Evolutionary conservation across 192 early-diverging fungal species (phyloP).

Genomic region (Coemansia sp.): DNA sequence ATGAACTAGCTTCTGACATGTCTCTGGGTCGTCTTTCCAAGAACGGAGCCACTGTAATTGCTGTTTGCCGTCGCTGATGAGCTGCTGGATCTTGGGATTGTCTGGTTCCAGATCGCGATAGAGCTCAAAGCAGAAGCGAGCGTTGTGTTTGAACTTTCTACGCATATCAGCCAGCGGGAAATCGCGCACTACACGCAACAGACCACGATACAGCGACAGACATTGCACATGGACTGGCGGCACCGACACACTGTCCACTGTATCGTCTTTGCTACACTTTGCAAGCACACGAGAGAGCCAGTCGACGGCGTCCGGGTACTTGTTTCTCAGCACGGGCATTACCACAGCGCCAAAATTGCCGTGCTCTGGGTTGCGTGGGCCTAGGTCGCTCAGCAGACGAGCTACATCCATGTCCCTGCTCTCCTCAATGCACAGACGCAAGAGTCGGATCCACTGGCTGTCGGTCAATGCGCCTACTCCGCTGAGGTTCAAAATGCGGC

Average conservation of each 20-base stretch:
- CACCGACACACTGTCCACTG: background rate
- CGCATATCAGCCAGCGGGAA: constrained; percentile 34
- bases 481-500: constrained; percentile 12
- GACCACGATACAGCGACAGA: constrained; percentile 30
- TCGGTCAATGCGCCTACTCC: constrained; percentile 12
- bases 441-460: constrained; percentile 15
- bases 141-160: constrained; percentile 38
- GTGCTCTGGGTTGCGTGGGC: background rate
- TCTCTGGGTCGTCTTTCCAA: constrained; percentile 30
- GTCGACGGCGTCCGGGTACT: background rate
- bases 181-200: constrained; percentile 15
- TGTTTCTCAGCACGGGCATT: background rate
- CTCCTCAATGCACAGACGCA: constrained; percentile 8
- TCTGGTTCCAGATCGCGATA: constrained; percentile 33
- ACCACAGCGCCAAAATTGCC: background rate
- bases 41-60: constrained; percentile 37
- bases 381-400: constrained; percentile 1
- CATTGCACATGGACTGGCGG: constrained; percentile 4
- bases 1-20: constrained; percentile 7
- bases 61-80: constrained; percentile 21
- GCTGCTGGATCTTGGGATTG: constrained; percentile 2
- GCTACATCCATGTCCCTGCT: background rate
- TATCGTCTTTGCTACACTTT: background rate
- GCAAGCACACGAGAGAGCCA: background rate
- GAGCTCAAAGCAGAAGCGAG: constrained; percentile 49